phyloP scores from a whole-genome alignment of 1,139 yeast genomes.

The Yamadazyma atmosphaerica region DNA sequence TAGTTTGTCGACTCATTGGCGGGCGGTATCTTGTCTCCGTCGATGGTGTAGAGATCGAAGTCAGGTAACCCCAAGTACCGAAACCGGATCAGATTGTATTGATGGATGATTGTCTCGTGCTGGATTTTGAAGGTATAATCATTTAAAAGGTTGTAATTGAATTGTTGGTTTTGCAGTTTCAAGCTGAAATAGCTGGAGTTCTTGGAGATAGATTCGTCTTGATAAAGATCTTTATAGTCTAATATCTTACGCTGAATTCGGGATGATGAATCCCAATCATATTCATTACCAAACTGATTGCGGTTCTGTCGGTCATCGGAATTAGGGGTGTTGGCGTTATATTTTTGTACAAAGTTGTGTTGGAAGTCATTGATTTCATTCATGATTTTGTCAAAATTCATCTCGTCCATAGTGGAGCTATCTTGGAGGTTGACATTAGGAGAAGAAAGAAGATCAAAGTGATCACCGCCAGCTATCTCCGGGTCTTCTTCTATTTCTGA shows the following conservation, averaged over 20 bases:
- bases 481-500: slow-evolving; percentile 24
- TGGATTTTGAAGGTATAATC: slow-evolving; percentile 33
- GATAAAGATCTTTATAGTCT: slow-evolving; percentile 34
- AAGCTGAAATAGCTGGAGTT: slow-evolving; percentile 13
- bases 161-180: slow-evolving; percentile 8
- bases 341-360: slow-evolving; percentile 28
- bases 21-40: slow-evolving; percentile 5
- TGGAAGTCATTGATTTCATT: slow-evolving; percentile 36
- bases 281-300: neutral
- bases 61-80: slow-evolving; percentile 26
- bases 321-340: slow-evolving; percentile 12
- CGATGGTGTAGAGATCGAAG: slow-evolving; percentile 7
- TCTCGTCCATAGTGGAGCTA: slow-evolving; percentile 3
- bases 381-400: slow-evolving; percentile 23
- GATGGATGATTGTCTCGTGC: slow-evolving; percentile 38
- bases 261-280: slow-evolving; percentile 7
- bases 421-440: slow-evolving; percentile 9
- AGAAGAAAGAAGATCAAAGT: slow-evolving; percentile 9
- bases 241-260: slow-evolving; percentile 39
- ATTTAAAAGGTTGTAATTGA: slow-evolving; percentile 6
- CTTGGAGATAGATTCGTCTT: slow-evolving; percentile 15
- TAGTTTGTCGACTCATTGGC: slow-evolving; percentile 3
- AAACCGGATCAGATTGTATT: slow-evolving; percentile 39
- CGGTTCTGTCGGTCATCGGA: neutral
- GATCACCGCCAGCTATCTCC: slow-evolving; percentile 7